Conservation (phyloP, 176 grass and related monocot species). For the Cocos nucifera region DNA sequence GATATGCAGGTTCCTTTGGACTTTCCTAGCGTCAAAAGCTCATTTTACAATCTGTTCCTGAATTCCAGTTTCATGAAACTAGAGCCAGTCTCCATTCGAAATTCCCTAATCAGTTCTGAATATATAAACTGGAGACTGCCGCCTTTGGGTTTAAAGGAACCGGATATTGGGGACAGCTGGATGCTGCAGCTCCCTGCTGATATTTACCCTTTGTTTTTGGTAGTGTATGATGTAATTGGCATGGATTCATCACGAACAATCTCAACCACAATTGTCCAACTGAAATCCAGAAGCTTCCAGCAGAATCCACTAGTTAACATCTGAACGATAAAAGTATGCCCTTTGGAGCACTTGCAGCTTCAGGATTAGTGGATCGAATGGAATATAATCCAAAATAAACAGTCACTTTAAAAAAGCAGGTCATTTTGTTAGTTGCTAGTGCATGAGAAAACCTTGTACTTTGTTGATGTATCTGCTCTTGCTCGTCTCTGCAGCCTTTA, state of each 20-base stretch:
- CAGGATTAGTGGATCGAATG: slow-evolving; percentile 4
- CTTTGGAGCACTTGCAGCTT: background rate
- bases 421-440: slow-evolving; percentile 11
- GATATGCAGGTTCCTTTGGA: slow-evolving; percentile 9
- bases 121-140: background rate
- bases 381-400: slow-evolving; percentile 9
- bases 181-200: slow-evolving; percentile 1
- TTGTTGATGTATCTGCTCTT: slow-evolving; percentile 60
- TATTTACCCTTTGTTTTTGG: slow-evolving; percentile 1
- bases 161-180: slow-evolving; percentile 8
- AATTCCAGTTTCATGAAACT: slow-evolving; percentile 18
- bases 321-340: background rate
- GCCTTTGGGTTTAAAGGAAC: background rate
- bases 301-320: slow-evolving; percentile 11
- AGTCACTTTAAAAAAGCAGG: slow-evolving; percentile 13
- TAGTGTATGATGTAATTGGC: background rate
- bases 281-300: slow-evolving; percentile 9
- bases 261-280: slow-evolving; percentile 18
- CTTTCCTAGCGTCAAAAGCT: background rate
- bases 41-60: no score
- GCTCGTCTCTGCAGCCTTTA: slow-evolving; percentile 38
- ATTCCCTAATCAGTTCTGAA: slow-evolving; percentile 13
- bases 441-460: slow-evolving; percentile 31
- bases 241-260: slow-evolving; percentile 6
- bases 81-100: slow-evolving; percentile 37